These are phyloP conservation scores for Camellia granthamiana DNA, from an alignment of 148 eudicot genomes.

Conservation along the genomic window DNA sequence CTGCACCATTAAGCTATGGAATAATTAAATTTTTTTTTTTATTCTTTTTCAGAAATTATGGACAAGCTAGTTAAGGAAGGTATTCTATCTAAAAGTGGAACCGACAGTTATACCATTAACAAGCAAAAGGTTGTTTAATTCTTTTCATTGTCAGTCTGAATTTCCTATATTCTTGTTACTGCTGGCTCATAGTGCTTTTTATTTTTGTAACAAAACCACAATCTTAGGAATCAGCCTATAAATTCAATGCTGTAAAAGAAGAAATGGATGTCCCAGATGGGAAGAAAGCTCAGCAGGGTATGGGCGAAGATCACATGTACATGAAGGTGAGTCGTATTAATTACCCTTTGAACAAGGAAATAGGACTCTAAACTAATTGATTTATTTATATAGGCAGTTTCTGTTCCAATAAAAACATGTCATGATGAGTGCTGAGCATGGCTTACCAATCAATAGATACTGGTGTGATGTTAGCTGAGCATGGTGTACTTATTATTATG, in stretches of 20 bases:
- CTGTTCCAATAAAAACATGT: no score
- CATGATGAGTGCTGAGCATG: no score
- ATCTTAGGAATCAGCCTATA: slow-evolving; percentile 49
- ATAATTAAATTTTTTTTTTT: background rate
- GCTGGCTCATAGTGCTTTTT: slow-evolving; percentile 11
- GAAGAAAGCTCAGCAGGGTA: slow-evolving; percentile 34
- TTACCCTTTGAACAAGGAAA: background rate
- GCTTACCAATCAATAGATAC: no score
- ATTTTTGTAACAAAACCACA: slow-evolving; percentile 10
- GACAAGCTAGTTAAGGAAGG: slow-evolving; percentile 75
- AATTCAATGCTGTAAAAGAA: slow-evolving; percentile 76
- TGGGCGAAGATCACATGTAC: slow-evolving; percentile 64
- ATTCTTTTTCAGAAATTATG: slow-evolving; percentile 59
- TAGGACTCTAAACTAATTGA: background rate
- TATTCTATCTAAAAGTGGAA: slow-evolving; percentile 47
- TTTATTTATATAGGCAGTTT: no score
- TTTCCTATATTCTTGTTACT: background rate
- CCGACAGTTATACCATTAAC: slow-evolving; percentile 49
- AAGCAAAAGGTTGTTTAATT: slow-evolving; percentile 54
- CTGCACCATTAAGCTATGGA: background rate
- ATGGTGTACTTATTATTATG: background rate
- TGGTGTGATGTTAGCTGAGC: no score
- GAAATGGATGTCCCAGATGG: slow-evolving; percentile 44
- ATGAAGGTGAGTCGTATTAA: slow-evolving; percentile 58
- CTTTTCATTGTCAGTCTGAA: slow-evolving; percentile 4